These are phyloP conservation scores for Dentipellis sp. DNA, from an alignment of 768 basidiomycete species.

Conservation along the genomic window DNA sequence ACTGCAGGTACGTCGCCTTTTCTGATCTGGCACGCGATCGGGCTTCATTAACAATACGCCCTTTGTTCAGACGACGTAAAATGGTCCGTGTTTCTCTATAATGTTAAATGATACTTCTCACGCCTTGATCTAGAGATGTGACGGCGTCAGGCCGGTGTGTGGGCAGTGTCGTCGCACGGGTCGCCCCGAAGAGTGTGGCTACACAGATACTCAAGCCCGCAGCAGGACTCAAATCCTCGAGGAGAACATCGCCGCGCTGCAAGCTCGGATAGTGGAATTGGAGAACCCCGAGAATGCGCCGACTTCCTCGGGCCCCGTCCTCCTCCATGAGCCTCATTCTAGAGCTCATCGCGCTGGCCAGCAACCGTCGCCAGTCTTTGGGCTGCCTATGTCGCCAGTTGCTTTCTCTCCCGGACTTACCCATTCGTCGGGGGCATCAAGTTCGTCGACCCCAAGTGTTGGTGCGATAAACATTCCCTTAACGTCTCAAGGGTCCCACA, in stretches of 20 bases:
- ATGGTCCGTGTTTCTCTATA: constrained; percentile 4
- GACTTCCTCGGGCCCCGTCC: constrained; percentile 2
- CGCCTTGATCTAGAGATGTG: constrained; percentile 42
- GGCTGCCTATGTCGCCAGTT: background rate
- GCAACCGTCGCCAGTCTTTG: background rate
- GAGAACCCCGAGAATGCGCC: constrained; percentile 11
- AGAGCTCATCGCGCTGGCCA: background rate
- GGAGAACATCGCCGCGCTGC: constrained; percentile 45
- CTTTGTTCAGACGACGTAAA: constrained; percentile 10
- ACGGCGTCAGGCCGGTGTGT: constrained; percentile 54
- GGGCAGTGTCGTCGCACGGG: constrained; percentile 49
- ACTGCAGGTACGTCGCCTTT: constrained; percentile 11
- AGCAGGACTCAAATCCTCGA: constrained; percentile 51
- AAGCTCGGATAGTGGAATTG: constrained; percentile 33
- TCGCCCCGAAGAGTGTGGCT: constrained; percentile 61
- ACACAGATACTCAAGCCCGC: constrained; percentile 49
- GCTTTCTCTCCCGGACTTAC: background rate
- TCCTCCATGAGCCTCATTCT: constrained; percentile 14
- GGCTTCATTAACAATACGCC: background rate
- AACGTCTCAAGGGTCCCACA: too few relatives aligned
- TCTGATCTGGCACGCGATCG: background rate
- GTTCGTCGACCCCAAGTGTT: constrained; percentile 4
- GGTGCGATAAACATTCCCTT: background rate
- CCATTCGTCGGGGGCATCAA: constrained; percentile 3
- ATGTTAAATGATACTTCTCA: background rate